Evolutionary conservation across 2,329 filamentous ascomycete species (phyloP), one percentile per base, ranked within the genome.

Genomic region (Xylaria digitata): DNA sequence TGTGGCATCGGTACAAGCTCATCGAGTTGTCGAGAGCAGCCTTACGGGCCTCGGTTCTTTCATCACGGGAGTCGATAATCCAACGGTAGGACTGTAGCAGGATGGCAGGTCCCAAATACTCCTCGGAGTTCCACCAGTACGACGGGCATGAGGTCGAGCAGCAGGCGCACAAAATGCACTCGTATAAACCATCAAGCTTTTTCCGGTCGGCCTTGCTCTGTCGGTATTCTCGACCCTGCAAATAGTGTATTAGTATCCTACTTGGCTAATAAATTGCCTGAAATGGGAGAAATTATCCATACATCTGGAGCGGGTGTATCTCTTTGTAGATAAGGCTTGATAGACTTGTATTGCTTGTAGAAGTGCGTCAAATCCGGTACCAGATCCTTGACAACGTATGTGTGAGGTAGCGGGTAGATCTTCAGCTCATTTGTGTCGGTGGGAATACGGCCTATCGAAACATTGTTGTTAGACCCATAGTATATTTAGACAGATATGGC

Each of bases 291-390:
- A 45, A 2, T 45, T 3, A 46, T 26, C 86, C 91, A 80, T 87
- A 96, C 93, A 79, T 97, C 92, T 73, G 90, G 88, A 49, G 93
- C 84, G 62, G 92, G 91, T 32, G 93, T 96, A 71, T 94, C 91
- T 78, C 94, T 89, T 85, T 98, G 96, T 61, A 99, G 90, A 81
- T 97, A 99, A 49, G 96, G 96, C 90, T 98, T 97, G 84, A 99
- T 97, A 17, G 94, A 97, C 84, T 97, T 97, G 89, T 99, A 99
- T 87, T 99, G 96, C 88, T 98, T 98, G 89, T 99, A 99, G 85
- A 99, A 98, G 78, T 96, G 92, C 70, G 96, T 99, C 84, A 99
- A 85, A 80, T 99, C 96, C 66, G 96, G 95, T 40, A 99, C 96
- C 70, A 99, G 89, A 80, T 99, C 96, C 89, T 98, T 99, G 84